These are phyloP conservation scores for Lactarius deliciosus DNA, from an alignment of 768 basidiomycete species.

Conservation along the genomic window DNA sequence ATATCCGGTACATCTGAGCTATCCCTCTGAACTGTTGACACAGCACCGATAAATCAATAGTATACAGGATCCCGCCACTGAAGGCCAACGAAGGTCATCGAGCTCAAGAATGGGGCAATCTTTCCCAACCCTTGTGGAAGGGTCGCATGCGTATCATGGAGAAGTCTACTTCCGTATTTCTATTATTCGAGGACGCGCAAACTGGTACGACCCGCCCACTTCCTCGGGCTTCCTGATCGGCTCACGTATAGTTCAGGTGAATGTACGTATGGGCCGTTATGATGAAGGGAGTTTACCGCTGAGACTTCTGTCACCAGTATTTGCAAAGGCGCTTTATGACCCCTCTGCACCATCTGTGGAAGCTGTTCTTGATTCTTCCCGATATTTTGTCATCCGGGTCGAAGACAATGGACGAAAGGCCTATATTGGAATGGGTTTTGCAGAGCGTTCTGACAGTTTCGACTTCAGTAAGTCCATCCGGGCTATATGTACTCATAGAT, in stretches of 20 bases:
- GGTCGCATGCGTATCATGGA: conserved; percentile 86
- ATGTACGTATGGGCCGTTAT: conserved; percentile 47
- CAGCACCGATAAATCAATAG: conserved; percentile 42
- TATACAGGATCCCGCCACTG: conserved; percentile 88
- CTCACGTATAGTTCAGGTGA: conserved; percentile 48
- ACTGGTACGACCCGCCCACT: conserved; percentile 53
- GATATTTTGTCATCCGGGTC: conserved; percentile 91
- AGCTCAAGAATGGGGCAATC: conserved; percentile 90
- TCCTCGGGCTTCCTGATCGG: neutral
- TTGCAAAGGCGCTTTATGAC: conserved; percentile 85
- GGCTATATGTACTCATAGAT: neutral
- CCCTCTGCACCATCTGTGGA: conserved; percentile 81
- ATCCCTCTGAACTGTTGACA: conserved; percentile 22
- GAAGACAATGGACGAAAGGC: conserved; percentile 87
- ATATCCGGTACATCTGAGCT: conserved; percentile 62
- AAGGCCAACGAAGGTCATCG: conserved; percentile 87
- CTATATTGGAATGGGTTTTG: conserved; percentile 92
- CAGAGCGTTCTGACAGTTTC: conserved; percentile 84
- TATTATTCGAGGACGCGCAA: conserved; percentile 78
- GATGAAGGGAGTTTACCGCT: conserved; percentile 6
- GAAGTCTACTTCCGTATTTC: conserved; percentile 59
- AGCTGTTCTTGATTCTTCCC: conserved; percentile 91
- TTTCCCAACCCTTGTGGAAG: conserved; percentile 84
- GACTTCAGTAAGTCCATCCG: conserved; percentile 74
- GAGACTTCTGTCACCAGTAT: conserved; percentile 48